phyloP scores from a whole-genome alignment of 1,284 basidiomycete species.

The Ceratobasidium sp. region DNA sequence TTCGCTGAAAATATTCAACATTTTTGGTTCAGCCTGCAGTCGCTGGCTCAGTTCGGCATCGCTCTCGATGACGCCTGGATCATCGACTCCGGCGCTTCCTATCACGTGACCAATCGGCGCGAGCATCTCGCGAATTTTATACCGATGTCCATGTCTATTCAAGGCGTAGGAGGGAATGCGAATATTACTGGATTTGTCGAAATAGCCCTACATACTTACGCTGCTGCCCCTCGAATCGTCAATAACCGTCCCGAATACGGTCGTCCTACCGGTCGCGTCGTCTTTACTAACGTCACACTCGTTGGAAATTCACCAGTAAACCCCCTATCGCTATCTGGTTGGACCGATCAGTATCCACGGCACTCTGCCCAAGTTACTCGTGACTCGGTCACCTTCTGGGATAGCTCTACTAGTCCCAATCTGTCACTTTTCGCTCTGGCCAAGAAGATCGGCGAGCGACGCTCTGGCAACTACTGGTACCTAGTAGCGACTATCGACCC shows the following conservation, averaged over 20 bases:
- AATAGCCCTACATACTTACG: not conserved
- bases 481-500: conserved; percentile 6
- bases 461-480: conserved; percentile 18
- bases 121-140: conserved; percentile 6
- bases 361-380: not conserved
- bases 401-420: not conserved
- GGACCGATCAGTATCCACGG: conserved; percentile 15
- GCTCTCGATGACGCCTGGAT: conserved; percentile 20
- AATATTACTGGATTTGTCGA: conserved; percentile 5
- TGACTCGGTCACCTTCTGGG: not conserved
- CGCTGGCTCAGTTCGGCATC: conserved; percentile 10
- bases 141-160: not conserved
- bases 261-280: not conserved
- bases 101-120: conserved; percentile 5
- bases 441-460: conserved; percentile 12
- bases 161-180: conserved; percentile 8
- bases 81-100: conserved; percentile 26
- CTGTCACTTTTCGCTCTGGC: not conserved
- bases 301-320: conserved; percentile 19
- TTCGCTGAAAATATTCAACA: not conserved
- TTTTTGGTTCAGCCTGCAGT: not conserved
- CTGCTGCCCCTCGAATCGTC: not conserved
- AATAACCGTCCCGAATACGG: not conserved
- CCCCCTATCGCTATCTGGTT: conserved; percentile 9
- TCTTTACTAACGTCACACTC: conserved; percentile 2